Conservation (phyloP, 129 eudicot genomes). For the Flaveria robusta region DNA sequence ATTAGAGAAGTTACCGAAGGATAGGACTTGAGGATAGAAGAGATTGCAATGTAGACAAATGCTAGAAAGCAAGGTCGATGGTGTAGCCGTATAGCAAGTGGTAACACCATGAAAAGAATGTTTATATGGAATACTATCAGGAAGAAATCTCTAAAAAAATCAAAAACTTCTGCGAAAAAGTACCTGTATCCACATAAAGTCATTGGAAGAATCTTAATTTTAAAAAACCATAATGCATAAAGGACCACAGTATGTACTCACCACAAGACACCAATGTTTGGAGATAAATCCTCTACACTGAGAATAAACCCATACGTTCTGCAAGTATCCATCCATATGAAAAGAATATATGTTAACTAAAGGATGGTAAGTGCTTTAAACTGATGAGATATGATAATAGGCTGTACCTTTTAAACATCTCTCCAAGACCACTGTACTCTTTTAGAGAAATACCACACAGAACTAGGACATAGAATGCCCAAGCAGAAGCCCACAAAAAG, state of each 20-base stretch:
- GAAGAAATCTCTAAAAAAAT: slow-evolving; percentile 85
- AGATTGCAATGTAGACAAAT: slow-evolving; percentile 83
- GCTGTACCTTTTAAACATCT: slow-evolving; percentile 80
- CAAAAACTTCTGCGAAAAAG: slow-evolving; percentile 98
- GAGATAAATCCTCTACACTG: slow-evolving; percentile 85
- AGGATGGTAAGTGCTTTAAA: slow-evolving; percentile 14
- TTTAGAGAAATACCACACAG: slow-evolving; percentile 68
- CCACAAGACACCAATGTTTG: slow-evolving; percentile 96
- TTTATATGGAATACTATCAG: slow-evolving; percentile 84
- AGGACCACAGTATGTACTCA: slow-evolving; percentile 29
- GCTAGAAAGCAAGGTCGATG: slow-evolving; percentile 93
- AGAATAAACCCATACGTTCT: slow-evolving; percentile 95
- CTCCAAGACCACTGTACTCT: slow-evolving; percentile 69
- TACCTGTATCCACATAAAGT: slow-evolving; percentile 62
- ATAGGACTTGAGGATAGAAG: slow-evolving; percentile 85
- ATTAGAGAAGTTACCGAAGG: slow-evolving; percentile 69
- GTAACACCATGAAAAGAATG: slow-evolving; percentile 88
- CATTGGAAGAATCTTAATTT: slow-evolving; percentile 11
- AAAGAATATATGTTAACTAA: slow-evolving; percentile 15
- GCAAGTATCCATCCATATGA: slow-evolving; percentile 40
- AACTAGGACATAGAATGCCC: slow-evolving; percentile 62
- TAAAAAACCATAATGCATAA: slow-evolving; percentile 9
- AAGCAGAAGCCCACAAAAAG: slow-evolving; percentile 69
- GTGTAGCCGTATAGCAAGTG: slow-evolving; percentile 80
- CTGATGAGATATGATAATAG: background rate